Base-by-base conservation (phyloP, 169 alveolate species). In the Sarcocystis neurona region DNA sequence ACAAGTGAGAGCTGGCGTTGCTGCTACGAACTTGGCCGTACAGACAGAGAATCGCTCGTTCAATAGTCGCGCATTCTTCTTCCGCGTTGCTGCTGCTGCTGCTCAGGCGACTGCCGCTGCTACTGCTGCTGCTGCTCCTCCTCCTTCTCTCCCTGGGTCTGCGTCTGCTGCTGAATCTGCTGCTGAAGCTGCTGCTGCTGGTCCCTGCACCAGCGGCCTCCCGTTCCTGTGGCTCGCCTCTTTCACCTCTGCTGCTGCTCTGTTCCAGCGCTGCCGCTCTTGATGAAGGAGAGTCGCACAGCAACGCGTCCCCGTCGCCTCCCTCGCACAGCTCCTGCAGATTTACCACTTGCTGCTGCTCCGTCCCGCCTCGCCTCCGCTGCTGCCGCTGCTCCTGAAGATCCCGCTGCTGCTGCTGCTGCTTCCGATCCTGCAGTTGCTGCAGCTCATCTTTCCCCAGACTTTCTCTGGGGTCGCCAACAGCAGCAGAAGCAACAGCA, bases 21-120 rank as follows among this genome's bases (percentile, higher is more conserved):
- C 41, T 43, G 37, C 39, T 43, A 10, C 82, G 82, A 27, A 72
- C 82, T 27, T 72, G 82, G 82, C 82, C 82, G 53, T 72, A 72
- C 10, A 72, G 56, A 39, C 82, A 72, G 0, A 72, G 56, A 39
- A 72, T 53, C 18, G 82, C 82, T 12, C 82, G 15, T 10, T 72
- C 82, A 39, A 39, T n/a, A n/a, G n/a, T n/a, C n/a, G n/a, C n/a
- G n/a, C n/a, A n/a, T 32, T 72, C 53, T 72, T 5, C 56, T 2
- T 18, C 41, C 82, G 75, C 43, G 23, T 53, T 23, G 12, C 66
- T 23, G 23, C 66, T 53, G 30, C 66, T 53, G 30, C 23, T 53
- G 12, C 66, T 15, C 66, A 53, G 23, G 23, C 30, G 66, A 53
- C 30, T 53, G 23, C 12, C 66, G 66, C 30, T 12, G 12, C 66